Base-by-base conservation (phyloP, 306 rosid species). In the Morella rubra region DNA sequence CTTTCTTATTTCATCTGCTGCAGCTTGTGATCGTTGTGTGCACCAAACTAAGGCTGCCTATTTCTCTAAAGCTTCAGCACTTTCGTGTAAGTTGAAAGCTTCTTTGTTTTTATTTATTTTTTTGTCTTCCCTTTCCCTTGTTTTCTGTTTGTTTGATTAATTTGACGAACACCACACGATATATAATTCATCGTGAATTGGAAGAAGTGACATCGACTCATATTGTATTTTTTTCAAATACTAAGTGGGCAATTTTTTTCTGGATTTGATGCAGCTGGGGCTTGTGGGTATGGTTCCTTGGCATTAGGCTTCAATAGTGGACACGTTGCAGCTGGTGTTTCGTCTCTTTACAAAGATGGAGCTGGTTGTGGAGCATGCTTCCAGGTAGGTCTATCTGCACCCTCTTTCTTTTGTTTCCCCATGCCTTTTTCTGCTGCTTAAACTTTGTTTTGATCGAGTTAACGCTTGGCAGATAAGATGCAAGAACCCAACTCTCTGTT, bases 331-430 rank as follows among this genome's bases (percentile, higher is more conserved):
- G 99, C 88, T 51, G 95, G 76, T 32, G 91, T 84, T 71, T 65
- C 93, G 80, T 67, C 96, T 1, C 85, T 95, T 18, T 95, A 81
- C 87, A 85, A 84, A 70, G 51, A 87, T 37, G 99, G 99, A 75
- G 93, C 91, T 9, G 97, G 89, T 19, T 95, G 99, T 73, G 99
- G 99, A 65, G 89, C 97, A 0, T 95, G 99, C 65, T 92, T 89
- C 78, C 96, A 90, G 93, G 98, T 94, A 1, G 27, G 0, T 71
- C 1, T 7, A 22, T 19, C 41, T 32, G 32, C 62, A 24, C 20
- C 66, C 8, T 54, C 9, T 54, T 20, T 16, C 11, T 70, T 14
- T 69, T 49, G 8, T 70, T 46, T 22, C 14, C 55, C 14, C 7
- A 19, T 69, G 32, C 16, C 54, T 61, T 54, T 49, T 5, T 16